Evolutionary conservation across 805 yeast genomes (phyloP).

Genomic region (Kregervanrija delftensis): DNA sequence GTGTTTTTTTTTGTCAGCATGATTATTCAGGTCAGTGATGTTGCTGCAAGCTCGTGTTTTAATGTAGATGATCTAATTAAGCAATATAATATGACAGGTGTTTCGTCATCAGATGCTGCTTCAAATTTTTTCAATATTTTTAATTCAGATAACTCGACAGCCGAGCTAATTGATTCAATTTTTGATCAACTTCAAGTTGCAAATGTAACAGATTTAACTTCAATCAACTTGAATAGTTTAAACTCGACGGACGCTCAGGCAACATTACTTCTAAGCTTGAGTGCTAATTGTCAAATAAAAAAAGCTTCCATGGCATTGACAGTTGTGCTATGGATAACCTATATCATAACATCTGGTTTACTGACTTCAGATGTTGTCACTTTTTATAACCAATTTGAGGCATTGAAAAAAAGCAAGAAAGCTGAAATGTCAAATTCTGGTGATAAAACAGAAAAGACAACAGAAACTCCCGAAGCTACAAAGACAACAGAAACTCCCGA

Average conservation of each 20-base stretch:
- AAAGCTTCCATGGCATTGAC: slow-evolving; percentile 17
- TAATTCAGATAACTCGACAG: slow-evolving; percentile 7
- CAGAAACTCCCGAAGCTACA: background rate
- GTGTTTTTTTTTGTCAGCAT: slow-evolving; percentile 19
- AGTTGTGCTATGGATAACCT: slow-evolving; percentile 10
- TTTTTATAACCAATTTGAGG: slow-evolving; percentile 10
- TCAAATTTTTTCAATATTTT: slow-evolving; percentile 16
- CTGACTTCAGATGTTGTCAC: slow-evolving; percentile 10
- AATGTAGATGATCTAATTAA: slow-evolving; percentile 16
- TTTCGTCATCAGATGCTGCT: slow-evolving; percentile 5
- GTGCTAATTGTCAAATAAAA: slow-evolving; percentile 16
- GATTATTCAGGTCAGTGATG: slow-evolving; percentile 19
- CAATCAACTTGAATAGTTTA: slow-evolving; percentile 6
- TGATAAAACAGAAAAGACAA: background rate
- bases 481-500: too few relatives aligned
- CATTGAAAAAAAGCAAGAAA: background rate
- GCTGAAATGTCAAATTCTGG: background rate
- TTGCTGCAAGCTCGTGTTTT: slow-evolving; percentile 23
- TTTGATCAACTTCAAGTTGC: background rate
- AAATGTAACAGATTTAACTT: slow-evolving; percentile 1
- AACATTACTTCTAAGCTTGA: slow-evolving; percentile 10
- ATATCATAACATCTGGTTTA: slow-evolving; percentile 11
- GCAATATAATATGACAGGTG: slow-evolving; percentile 22
- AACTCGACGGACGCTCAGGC: slow-evolving; percentile 13
- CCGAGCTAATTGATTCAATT: background rate